Evolutionary conservation across 2,329 filamentous ascomycete genomes (phyloP), one percentile per base, ranked within the genome.

Genomic region (Cytospora paraplurivora): DNA sequence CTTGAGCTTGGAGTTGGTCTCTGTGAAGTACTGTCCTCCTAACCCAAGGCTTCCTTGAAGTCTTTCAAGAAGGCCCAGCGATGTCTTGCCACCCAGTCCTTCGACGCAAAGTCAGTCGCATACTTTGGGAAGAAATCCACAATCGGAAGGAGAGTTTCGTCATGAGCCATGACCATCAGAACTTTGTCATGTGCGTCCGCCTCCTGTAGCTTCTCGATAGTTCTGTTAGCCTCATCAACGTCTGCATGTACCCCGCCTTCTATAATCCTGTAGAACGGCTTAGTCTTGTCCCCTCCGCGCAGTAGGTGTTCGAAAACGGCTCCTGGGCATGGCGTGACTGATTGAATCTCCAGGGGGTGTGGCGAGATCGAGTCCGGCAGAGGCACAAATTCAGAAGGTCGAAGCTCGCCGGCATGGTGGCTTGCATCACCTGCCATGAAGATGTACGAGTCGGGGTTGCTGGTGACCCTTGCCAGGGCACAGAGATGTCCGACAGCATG

Each of bases 1-100:
- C 12, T 13, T 8, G 2, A 37, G 6, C 7, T n/a, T n/a, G n/a
- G n/a, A n/a, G n/a, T n/a, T 19, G n/a, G 44, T 4, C 7, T 47
- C n/a, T 2, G 11, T 21, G 27, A 27, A 27, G 27, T 27, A 27
- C 27, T 27, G 27, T 4, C 27, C 27, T 27, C 11, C 11, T 50
- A 68, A 0, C 71, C 71, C 12, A 82, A 72, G 0, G 78, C 80
- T 34, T 73, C 70, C 7, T 77, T 74, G 67, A 82, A 83, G 63
- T 85, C 82, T 38, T 72, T 75, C 68, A 85, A 70, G 68, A 85
- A 86, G 59, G 74, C 69, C 78, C 82, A 86, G 38, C 77, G 71
- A 1, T 72, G 72, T 66, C 80, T 78, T 55, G 75, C 68, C n/a
- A 72, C 76, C 78, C 79, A 81, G 0, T 76, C 78, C 67, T 82